Conservation (phyloP, 805 yeast species). For the Saccharomycopsis fibuligera region DNA sequence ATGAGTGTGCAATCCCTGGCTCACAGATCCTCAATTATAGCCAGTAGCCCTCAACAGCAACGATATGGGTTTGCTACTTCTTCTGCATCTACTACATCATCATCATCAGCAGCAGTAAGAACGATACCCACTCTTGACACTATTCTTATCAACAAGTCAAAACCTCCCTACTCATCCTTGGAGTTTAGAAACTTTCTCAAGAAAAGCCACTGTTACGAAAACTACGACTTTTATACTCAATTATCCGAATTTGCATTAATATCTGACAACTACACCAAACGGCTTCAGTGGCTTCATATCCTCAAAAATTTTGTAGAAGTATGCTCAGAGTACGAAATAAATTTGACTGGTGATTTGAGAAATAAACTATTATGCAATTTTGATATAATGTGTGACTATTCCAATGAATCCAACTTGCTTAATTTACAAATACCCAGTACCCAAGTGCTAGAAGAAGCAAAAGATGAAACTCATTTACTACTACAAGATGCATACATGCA, state of each 20-base stretch:
- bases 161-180: slow-evolving; percentile 12
- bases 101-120: neutral
- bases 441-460: slow-evolving; percentile 10
- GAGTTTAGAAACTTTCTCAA: slow-evolving; percentile 18
- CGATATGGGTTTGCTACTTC: neutral
- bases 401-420: neutral
- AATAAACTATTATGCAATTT: slow-evolving; percentile 10
- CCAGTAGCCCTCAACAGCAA: no score
- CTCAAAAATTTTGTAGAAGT: slow-evolving; percentile 5
- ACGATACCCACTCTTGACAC: slow-evolving; percentile 7
- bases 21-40: no score
- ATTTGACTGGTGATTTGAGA: slow-evolving; percentile 17
- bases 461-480: slow-evolving; percentile 14
- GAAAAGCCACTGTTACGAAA: slow-evolving; percentile 17
- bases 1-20: no score
- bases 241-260: neutral
- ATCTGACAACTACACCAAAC: neutral
- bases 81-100: neutral
- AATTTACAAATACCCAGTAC: slow-evolving; percentile 7
- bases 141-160: slow-evolving; percentile 5
- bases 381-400: slow-evolving; percentile 4
- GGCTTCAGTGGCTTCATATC: slow-evolving; percentile 12
- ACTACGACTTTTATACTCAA: slow-evolving; percentile 14
- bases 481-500: slow-evolving; percentile 20
- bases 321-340: slow-evolving; percentile 18